These are phyloP conservation scores for Chaetomium tenue DNA, from an alignment of 495 filamentous ascomycete genomes.

Conservation along the genomic window DNA sequence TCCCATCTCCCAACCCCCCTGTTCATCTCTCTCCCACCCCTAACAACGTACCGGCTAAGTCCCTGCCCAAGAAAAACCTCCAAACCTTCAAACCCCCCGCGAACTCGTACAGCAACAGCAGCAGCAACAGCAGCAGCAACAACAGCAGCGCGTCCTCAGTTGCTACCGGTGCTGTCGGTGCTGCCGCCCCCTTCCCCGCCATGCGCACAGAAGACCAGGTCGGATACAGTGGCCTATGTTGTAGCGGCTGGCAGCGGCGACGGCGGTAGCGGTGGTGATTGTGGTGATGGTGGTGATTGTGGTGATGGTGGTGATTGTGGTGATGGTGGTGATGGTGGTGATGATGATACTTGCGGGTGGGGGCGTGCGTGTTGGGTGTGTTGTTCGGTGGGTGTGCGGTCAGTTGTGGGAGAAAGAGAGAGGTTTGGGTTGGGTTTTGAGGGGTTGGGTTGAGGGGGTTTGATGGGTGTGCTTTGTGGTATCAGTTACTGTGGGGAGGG, in stretches of 20 bases:
- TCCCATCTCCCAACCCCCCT: no score
- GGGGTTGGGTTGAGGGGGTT: no score
- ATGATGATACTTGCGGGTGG: no score
- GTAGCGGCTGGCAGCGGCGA: slow-evolving; percentile 4
- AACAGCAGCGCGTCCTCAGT: slow-evolving; percentile 16
- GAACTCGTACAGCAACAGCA: slow-evolving; percentile 18
- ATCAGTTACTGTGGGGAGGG: no score
- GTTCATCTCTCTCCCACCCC: not conserved
- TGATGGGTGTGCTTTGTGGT: no score
- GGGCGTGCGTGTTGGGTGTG: not conserved
- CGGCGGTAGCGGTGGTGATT: not conserved
- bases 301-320: not conserved
- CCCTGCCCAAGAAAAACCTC: no score
- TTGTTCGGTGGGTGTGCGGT: not conserved
- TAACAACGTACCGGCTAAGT: not conserved
- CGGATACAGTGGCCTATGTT: slow-evolving; percentile 1
- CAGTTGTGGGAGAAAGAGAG: no score
- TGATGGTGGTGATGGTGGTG: no score
- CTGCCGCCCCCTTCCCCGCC: slow-evolving; percentile 8
- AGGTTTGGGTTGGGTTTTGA: no score
- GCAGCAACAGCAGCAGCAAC: slow-evolving; percentile 10
- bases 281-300: not conserved
- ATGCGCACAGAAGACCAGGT: slow-evolving; percentile 7
- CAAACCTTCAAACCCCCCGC: slow-evolving; percentile 9
- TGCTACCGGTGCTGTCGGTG: no score